These are phyloP conservation scores for Sindora glabra DNA, from an alignment of 306 rosid genomes.

Conservation along the genomic window DNA sequence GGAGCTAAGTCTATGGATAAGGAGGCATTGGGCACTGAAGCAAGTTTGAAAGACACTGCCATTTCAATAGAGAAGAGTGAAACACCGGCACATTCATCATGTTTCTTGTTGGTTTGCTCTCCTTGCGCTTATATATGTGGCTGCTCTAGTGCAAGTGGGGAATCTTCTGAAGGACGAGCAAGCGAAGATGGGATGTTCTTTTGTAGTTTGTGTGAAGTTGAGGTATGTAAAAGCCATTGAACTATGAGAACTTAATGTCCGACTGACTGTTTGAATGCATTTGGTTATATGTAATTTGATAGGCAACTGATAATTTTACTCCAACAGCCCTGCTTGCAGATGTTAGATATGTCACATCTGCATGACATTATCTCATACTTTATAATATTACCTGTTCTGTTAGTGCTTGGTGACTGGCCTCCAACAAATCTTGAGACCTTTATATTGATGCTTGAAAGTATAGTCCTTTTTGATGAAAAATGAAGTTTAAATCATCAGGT, in stretches of 20 bases:
- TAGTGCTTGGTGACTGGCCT: neutral
- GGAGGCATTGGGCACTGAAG: constrained; percentile 40
- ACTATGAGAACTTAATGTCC: neutral
- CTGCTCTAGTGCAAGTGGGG: constrained; percentile 46
- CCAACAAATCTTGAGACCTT: neutral
- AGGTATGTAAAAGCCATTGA: constrained; percentile 50
- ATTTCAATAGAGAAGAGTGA: constrained; percentile 25
- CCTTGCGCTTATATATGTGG: constrained; percentile 66
- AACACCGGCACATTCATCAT: constrained; percentile 33
- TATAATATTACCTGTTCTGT: neutral
- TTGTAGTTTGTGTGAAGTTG: constrained; percentile 98
- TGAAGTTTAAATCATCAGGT: neutral
- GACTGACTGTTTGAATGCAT: neutral
- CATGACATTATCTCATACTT: constrained; percentile 3
- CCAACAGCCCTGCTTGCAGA: constrained; percentile 1
- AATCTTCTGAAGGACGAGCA: constrained; percentile 52
- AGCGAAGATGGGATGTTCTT: constrained; percentile 97
- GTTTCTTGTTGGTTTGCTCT: constrained; percentile 48
- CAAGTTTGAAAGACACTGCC: constrained; percentile 34
- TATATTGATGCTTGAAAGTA: neutral
- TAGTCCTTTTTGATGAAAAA: neutral
- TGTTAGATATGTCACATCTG: constrained; percentile 4
- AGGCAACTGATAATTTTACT: neutral
- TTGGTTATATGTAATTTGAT: neutral
- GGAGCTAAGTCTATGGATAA: constrained; percentile 55